Evolutionary conservation across 2,329 filamentous ascomycete genomes (phyloP).

Genomic region (Chaetomiaceae sp.): DNA sequence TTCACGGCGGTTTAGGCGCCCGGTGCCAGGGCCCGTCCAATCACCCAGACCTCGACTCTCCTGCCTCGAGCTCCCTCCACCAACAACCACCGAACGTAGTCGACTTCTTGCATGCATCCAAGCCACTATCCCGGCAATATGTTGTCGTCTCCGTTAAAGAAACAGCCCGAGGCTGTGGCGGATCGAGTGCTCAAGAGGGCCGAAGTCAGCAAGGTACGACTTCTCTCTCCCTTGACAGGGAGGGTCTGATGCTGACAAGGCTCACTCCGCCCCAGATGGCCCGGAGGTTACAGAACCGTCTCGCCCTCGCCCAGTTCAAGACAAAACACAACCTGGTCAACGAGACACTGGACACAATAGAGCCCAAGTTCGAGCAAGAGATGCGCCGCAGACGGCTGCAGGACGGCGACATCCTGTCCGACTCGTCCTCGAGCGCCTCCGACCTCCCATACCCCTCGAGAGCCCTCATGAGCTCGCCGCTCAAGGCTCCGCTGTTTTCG

Average conservation of each 20-base stretch:
- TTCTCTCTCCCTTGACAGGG: constrained; percentile 12
- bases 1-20: constrained; percentile 39
- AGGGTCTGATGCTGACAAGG: constrained; percentile 15
- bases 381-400: constrained; percentile 66
- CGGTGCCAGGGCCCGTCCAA: constrained; percentile 33
- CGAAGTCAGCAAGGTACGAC: constrained; percentile 68
- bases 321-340: constrained; percentile 94
- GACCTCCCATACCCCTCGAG: constrained; percentile 66
- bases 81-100: constrained; percentile 18
- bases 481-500: constrained; percentile 79
- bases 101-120: constrained; percentile 12
- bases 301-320: constrained; percentile 95
- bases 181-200: constrained; percentile 68
- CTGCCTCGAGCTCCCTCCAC: constrained; percentile 12
- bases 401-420: constrained; percentile 72
- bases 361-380: constrained; percentile 77
- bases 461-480: constrained; percentile 75
- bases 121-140: constrained; percentile 27
- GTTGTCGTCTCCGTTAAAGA: constrained; percentile 60
- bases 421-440: constrained; percentile 80
- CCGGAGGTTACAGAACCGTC: constrained; percentile 83
- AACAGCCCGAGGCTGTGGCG: constrained; percentile 59
- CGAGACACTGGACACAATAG: constrained; percentile 78
- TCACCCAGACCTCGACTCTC: constrained; percentile 15
- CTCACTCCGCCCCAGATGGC: constrained; percentile 64